Percentiles rank a stretch among this genome's conserved stretches.
These are phyloP conservation scores for Urochloa ruziziensis DNA, from an alignment of 176 grass and related monocot genomes.

Conservation along the genomic window DNA sequence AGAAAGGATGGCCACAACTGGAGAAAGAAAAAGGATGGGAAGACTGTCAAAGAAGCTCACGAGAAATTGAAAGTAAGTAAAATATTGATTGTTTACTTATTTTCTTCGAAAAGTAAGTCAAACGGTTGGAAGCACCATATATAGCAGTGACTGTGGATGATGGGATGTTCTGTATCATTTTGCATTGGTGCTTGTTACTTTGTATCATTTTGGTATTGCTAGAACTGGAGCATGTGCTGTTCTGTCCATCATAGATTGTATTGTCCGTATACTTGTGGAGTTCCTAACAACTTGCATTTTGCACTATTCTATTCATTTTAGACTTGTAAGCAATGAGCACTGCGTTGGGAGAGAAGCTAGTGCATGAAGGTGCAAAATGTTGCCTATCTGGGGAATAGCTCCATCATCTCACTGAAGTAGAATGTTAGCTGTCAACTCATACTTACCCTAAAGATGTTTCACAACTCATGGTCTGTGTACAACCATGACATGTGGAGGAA, in stretches of 20 bases:
- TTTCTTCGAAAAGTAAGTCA: background rate
- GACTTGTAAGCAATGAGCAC: background rate
- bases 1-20: slow-evolving; percentile 78
- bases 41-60: slow-evolving; percentile 77
- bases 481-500: slow-evolving; percentile 3
- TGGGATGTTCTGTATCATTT: background rate
- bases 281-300: background rate
- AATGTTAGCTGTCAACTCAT: background rate
- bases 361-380: background rate
- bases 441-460: background rate
- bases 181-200: background rate
- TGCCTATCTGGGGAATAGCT: background rate
- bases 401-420: background rate
- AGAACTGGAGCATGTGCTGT: background rate
- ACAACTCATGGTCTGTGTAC: background rate
- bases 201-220: background rate
- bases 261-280: slow-evolving; percentile 4
- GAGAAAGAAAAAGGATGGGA: slow-evolving; percentile 83
- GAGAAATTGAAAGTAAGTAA: slow-evolving; percentile 75
- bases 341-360: background rate
- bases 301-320: background rate
- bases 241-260: background rate
- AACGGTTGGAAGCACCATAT: background rate
- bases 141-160: background rate
- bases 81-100: slow-evolving; percentile 10